Evolutionary conservation across 495 filamentous ascomycete genomes (phyloP), one percentile per base, ranked within the genome.

Genomic region (Bryoglossum gracile): DNA sequence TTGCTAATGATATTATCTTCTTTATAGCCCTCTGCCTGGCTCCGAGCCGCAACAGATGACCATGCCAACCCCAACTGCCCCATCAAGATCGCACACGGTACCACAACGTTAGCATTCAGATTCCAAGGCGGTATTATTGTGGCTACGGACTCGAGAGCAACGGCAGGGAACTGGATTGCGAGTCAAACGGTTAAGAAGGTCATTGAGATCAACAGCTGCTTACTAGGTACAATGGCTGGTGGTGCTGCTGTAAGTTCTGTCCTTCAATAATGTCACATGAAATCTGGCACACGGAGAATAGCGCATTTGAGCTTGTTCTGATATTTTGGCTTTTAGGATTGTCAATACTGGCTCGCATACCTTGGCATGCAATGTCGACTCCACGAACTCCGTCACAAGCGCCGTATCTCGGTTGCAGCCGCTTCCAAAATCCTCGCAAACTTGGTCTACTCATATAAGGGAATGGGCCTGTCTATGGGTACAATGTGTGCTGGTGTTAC

Each of bases 141-240:
- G 43, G 89, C 89, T 18, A 98, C 92, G 17, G 92, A 98, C 72
- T 98, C 92, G 22, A 78, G 92, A 69, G 92, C 92, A 30, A 91
- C 91, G 46, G 89, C 91, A 23, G 92, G 92, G 56, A 89, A 89
- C 75, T 98, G 92, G 92, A 98, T 98, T 69, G 94, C 92, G 45
- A 89, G 84, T 68, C 92, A 98, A 75, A 98, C 92, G 44, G 92
- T 98, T 48, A 98, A 97, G 84, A 98, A 98, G 73, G 91, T 98
- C 43, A 96, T 98, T 58, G 87, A 82, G 76, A 94, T 88, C 73
- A 94, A 82, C 79, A 80, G 80, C 71, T 75, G 85, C 70, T 78
- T 97, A 67, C 68, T 98, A 57, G 92, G 94, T 36, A 98, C 92
- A 51, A 96, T 98, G 92, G 92, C 92, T 51, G 92, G 92, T 64